A percentile compares a stretch with the other conserved stretches of the same genome.
These are phyloP conservation scores for Saksenaea oblongispora DNA, from an alignment of 371 early-diverging fungal species.

Conservation along the genomic window DNA sequence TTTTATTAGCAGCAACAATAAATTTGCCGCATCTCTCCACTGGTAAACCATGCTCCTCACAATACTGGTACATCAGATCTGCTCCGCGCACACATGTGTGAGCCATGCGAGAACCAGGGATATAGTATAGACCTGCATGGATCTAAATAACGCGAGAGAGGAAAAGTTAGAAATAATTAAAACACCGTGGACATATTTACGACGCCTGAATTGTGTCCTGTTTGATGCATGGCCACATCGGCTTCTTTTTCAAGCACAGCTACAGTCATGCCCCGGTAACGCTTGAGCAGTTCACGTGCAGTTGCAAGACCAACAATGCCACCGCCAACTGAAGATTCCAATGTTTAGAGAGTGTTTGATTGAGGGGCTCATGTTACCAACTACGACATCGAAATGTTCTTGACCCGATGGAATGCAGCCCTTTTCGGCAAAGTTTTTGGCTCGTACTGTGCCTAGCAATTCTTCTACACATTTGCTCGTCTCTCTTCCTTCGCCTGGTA, in stretches of 20 bases:
- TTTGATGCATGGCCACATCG: constrained; percentile 48
- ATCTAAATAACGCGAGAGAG: constrained; percentile 22
- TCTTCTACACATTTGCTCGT: constrained; percentile 27
- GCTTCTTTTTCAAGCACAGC: constrained; percentile 47
- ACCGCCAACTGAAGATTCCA: constrained; percentile 34
- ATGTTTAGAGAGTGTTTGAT: background rate
- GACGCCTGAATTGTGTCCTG: constrained; percentile 51
- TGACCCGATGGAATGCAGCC: constrained; percentile 16
- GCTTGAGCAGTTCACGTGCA: constrained; percentile 43
- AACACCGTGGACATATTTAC: constrained; percentile 10
- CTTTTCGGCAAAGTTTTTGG: constrained; percentile 21
- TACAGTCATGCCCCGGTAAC: constrained; percentile 43
- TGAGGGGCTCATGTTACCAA: constrained; percentile 13
- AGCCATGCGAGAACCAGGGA: constrained; percentile 51
- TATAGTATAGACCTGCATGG: constrained; percentile 49
- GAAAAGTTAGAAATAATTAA: background rate
- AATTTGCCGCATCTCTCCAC: constrained; percentile 51
- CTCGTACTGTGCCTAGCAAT: constrained; percentile 30
- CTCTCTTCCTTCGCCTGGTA: constrained; percentile 36
- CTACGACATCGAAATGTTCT: constrained; percentile 36
- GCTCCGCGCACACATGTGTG: constrained; percentile 48
- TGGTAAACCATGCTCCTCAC: constrained; percentile 45
- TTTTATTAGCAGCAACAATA: constrained; percentile 41
- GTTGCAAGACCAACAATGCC: constrained; percentile 53
- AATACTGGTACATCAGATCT: constrained; percentile 51